Conservation (phyloP, 306 rosid genomes). For the Ammopiptanthus mongolicus region DNA sequence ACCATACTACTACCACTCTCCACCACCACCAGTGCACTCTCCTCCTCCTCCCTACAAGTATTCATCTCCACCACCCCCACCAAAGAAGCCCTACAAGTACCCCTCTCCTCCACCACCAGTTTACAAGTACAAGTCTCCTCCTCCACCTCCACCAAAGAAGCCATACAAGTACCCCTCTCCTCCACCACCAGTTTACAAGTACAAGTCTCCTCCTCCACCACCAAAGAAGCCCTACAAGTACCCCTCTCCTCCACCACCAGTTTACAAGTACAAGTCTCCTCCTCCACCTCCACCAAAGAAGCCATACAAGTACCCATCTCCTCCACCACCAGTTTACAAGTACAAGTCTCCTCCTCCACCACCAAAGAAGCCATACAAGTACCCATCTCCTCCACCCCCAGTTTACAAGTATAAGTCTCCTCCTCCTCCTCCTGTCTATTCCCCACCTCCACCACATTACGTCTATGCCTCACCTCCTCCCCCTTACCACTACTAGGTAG, state of each 20-base stretch:
- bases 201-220: neutral
- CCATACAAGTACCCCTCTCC: constrained; percentile 20
- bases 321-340: neutral
- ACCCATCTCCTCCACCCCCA: too few species aligned
- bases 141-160: neutral
- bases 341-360: neutral
- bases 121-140: constrained; percentile 13
- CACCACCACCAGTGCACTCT: constrained; percentile 35
- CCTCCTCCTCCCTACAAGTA: constrained; percentile 63
- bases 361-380: neutral
- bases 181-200: constrained; percentile 5
- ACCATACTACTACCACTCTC: neutral
- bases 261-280: neutral
- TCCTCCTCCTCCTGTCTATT: neutral
- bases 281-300: neutral
- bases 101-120: neutral
- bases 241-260: constrained; percentile 9
- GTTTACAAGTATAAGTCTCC: too few species aligned
- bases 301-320: neutral
- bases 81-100: neutral
- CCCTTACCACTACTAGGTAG: constrained; percentile 52
- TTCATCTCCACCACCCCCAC: neutral
- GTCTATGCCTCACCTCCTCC: constrained; percentile 62
- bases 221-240: constrained; percentile 1
- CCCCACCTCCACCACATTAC: constrained; percentile 33